Percentiles rank a stretch among this genome's conserved stretches.
Conservation (phyloP, 495 filamentous ascomycete genomes). For the Neurospora discreta region DNA sequence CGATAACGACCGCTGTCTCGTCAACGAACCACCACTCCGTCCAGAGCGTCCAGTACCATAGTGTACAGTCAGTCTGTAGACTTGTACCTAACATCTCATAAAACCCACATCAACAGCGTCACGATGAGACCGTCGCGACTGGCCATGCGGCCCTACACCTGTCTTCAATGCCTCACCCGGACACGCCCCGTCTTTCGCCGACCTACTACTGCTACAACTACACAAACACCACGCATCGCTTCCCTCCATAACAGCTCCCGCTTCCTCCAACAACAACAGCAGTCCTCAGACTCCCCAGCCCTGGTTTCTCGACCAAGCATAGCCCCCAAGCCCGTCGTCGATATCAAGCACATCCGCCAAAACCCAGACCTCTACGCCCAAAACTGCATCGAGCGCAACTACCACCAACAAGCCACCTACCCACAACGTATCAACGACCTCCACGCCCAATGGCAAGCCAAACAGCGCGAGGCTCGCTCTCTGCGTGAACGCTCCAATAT, state of each 20-base stretch:
- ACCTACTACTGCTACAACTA: not conserved
- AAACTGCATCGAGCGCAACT: slow-evolving; percentile 81
- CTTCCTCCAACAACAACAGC: slow-evolving; percentile 1
- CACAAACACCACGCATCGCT: not conserved
- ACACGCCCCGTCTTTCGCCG: slow-evolving; percentile 1
- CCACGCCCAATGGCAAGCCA: slow-evolving; percentile 51
- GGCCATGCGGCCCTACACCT: slow-evolving; percentile 13
- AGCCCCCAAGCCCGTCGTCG: slow-evolving; percentile 67
- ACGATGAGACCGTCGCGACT: slow-evolving; percentile 14
- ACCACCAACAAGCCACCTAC: slow-evolving; percentile 51
- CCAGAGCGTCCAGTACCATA: not conserved
- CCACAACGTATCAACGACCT: slow-evolving; percentile 60
- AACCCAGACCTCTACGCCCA: slow-evolving; percentile 65
- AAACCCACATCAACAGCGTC: not conserved
- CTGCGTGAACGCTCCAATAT: slow-evolving; percentile 49
- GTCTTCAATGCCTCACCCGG: slow-evolving; percentile 18
- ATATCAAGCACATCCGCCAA: slow-evolving; percentile 82
- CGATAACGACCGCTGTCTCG: not conserved
- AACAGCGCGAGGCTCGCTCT: slow-evolving; percentile 41
- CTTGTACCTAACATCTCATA: not conserved
- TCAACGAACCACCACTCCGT: not conserved
- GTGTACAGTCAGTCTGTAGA: not conserved
- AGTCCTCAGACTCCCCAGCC: not conserved
- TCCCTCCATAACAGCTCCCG: slow-evolving; percentile 5
- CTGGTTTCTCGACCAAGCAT: slow-evolving; percentile 40